phyloP scores from a whole-genome alignment of 2,329 filamentous ascomycete species.

The Aspergillus awamori region DNA sequence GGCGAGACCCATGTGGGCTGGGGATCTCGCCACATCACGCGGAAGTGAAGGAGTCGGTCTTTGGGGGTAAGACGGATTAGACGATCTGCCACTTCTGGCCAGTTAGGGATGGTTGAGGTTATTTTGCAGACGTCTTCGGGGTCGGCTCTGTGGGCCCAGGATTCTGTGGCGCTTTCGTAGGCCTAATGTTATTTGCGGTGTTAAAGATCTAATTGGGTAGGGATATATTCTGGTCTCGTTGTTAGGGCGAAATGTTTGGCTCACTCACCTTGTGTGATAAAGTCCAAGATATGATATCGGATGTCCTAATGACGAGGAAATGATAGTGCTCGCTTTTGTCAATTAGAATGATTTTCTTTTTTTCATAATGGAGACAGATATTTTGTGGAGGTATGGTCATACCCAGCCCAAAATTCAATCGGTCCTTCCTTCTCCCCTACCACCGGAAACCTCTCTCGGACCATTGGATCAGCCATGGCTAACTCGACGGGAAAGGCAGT shows the following conservation, averaged over 20 bases:
- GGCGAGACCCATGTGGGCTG: slow-evolving; percentile 44
- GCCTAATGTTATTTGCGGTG: not conserved
- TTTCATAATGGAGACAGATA: not conserved
- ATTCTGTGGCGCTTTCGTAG: slow-evolving; percentile 9
- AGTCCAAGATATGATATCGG: not conserved
- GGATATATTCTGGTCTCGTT: not conserved
- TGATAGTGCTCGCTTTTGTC: not conserved
- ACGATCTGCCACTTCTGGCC: slow-evolving; percentile 16
- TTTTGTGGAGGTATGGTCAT: not conserved
- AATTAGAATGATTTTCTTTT: not conserved
- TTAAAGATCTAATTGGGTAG: not conserved
- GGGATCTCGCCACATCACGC: slow-evolving; percentile 53
- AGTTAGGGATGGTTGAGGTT: slow-evolving; percentile 13
- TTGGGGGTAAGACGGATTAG: slow-evolving; percentile 25
- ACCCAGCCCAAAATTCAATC: not conserved
- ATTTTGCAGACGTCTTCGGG: slow-evolving; percentile 18
- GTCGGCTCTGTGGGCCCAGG: slow-evolving; percentile 15
- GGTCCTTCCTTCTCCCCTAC: not conserved
- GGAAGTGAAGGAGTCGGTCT: slow-evolving; percentile 50
- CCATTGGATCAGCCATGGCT: slow-evolving; percentile 23
- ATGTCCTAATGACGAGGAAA: not conserved
- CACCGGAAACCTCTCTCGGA: slow-evolving; percentile 11
- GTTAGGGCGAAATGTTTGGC: not conserved
- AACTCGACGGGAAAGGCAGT: slow-evolving; percentile 17
- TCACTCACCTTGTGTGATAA: not conserved